These are phyloP conservation scores for Cytospora piceae DNA, from an alignment of 2,329 filamentous ascomycete genomes.

Conservation along the genomic window DNA sequence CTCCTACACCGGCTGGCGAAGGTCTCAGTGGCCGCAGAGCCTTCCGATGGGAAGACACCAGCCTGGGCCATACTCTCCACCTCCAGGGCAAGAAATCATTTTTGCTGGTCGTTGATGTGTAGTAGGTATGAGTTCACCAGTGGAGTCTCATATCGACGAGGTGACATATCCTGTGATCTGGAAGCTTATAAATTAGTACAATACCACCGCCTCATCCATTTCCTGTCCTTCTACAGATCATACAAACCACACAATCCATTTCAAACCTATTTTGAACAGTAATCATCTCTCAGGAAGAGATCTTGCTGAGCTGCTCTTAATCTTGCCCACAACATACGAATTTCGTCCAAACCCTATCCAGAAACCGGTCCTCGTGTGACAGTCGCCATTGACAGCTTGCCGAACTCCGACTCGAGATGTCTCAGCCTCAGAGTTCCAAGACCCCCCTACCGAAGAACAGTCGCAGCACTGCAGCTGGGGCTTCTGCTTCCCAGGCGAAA, in stretches of 20 bases:
- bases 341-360: neutral
- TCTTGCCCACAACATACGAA: neutral
- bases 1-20: neutral
- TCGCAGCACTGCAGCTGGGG: neutral
- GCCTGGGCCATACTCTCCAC: too few species aligned
- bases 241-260: neutral
- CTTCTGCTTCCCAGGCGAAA: too few species aligned
- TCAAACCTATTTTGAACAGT: neutral
- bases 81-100: too few species aligned
- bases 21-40: neutral
- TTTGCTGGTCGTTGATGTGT: too few species aligned
- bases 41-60: neutral
- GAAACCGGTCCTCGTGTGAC: too few species aligned
- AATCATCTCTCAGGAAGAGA: neutral
- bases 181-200: neutral
- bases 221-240: neutral
- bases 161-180: neutral
- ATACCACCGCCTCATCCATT: neutral
- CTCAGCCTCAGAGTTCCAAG: neutral
- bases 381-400: too few species aligned
- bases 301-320: neutral
- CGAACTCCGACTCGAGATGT: too few species aligned
- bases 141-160: neutral
- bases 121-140: too few species aligned
- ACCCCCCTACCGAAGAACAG: neutral